Evolutionary conservation across 345 rosid species (phyloP).

Genomic region (Trapa bicornis): DNA sequence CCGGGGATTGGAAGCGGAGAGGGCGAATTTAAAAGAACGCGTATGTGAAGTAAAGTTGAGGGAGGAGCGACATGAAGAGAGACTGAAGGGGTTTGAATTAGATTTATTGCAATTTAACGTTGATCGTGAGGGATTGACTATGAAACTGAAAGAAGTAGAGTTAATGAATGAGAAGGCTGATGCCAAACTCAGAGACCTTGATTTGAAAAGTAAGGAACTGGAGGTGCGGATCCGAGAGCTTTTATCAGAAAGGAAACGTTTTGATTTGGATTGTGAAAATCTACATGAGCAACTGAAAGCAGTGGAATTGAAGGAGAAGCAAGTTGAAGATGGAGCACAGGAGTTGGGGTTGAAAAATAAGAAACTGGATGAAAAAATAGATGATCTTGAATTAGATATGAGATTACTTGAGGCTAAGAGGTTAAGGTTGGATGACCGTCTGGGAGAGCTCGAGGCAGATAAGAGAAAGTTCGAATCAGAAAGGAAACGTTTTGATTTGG

Average conservation of each 20-base stretch:
- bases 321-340: neutral
- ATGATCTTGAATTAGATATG: neutral
- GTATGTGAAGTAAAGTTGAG: neutral
- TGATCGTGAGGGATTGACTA: neutral
- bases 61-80: neutral
- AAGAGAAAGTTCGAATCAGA: neutral
- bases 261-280: neutral
- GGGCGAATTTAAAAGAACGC: neutral
- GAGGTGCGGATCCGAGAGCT: constrained; percentile 2
- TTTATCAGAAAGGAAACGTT: neutral
- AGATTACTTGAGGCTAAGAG: neutral
- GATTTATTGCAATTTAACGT: neutral
- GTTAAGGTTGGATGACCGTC: neutral
- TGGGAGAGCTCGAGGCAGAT: neutral
- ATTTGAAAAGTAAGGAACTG: constrained; percentile 5
- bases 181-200: constrained; percentile 2
- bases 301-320: neutral
- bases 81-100: constrained; percentile 3
- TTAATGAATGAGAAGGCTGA: neutral
- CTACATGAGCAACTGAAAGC: neutral
- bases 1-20: constrained; percentile 4
- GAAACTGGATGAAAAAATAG: neutral
- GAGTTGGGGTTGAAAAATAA: constrained; percentile 2
- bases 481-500: neutral
- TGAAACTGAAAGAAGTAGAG: neutral